These are phyloP conservation scores for Fusarium sp. DNA, from an alignment of 2,329 filamentous ascomycete species.

Conservation along the genomic window DNA sequence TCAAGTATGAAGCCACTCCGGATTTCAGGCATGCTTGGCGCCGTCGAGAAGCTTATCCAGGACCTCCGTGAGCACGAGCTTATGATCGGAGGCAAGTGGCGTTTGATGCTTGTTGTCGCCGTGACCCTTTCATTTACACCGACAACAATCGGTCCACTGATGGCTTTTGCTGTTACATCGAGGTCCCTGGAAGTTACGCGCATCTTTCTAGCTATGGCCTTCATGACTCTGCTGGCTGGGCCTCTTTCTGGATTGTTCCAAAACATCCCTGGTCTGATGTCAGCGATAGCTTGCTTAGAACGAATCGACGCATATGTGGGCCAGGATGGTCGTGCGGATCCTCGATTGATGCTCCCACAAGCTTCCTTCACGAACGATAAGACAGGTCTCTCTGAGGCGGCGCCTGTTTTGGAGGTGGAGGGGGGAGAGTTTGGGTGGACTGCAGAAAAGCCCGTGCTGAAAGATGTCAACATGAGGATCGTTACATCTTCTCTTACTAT, in stretches of 20 bases:
- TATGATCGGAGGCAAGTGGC: conserved; percentile 38
- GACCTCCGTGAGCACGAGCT: conserved; percentile 44
- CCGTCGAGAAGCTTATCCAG: conserved; percentile 45
- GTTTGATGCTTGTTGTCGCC: conserved; percentile 43
- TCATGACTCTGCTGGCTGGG: conserved; percentile 45
- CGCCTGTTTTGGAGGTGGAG: not conserved
- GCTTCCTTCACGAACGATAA: not conserved
- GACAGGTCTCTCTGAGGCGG: not conserved
- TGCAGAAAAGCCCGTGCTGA: not conserved
- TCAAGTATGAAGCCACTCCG: conserved; percentile 47
- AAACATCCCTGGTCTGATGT: conserved; percentile 45
- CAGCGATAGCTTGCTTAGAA: conserved; percentile 5
- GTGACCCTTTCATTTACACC: conserved; percentile 51
- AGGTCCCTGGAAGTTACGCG: conserved; percentile 42
- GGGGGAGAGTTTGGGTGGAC: conserved; percentile 2
- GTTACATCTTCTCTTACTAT: not conserved
- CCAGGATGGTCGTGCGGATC: not conserved
- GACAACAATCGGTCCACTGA: conserved; percentile 51
- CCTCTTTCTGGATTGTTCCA: conserved; percentile 48
- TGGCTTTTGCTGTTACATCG: conserved; percentile 49
- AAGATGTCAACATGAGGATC: not conserved
- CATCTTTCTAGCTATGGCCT: conserved; percentile 51
- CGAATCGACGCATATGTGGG: conserved; percentile 9
- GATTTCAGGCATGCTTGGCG: conserved; percentile 50
- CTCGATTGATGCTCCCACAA: not conserved